Percentiles rank a stretch among this genome's conserved stretches.
These are phyloP conservation scores for Zoysia pacifica DNA, from an alignment of 176 grass and related monocot species.

Conservation along the genomic window DNA sequence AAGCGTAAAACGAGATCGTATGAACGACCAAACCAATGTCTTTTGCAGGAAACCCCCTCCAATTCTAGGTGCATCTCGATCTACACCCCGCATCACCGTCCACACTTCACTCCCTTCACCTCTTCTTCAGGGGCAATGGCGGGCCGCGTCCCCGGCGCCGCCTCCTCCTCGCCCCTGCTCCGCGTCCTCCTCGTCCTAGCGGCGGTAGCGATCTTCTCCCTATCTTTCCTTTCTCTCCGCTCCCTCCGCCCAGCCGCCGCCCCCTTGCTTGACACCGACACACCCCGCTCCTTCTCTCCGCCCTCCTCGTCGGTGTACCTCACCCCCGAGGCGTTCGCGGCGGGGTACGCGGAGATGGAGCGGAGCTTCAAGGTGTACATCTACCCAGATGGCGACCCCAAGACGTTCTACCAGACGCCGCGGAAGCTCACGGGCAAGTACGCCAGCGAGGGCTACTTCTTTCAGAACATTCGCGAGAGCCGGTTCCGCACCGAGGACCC, in stretches of 20 bases:
- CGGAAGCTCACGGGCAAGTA: constrained; percentile 98
- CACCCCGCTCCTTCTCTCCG: background rate
- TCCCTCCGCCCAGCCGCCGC: constrained; percentile 53
- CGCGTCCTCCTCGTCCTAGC: constrained; percentile 51
- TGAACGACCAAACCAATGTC: background rate
- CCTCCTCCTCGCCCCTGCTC: constrained; percentile 27
- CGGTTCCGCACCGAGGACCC: constrained; percentile 73
- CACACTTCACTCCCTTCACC: background rate
- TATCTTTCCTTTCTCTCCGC: constrained; percentile 58
- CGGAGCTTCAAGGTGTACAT: constrained; percentile 77
- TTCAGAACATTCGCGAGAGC: constrained; percentile 93
- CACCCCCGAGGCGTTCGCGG: constrained; percentile 55
- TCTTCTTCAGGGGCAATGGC: constrained; percentile 51
- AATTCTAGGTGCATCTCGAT: background rate
- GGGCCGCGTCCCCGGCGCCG: constrained; percentile 40
- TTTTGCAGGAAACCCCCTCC: constrained; percentile 35
- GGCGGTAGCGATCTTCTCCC: constrained; percentile 42
- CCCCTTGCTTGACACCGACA: constrained; percentile 23
- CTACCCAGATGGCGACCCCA: constrained; percentile 88
- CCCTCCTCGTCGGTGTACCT: constrained; percentile 51
- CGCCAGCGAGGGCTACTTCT: constrained; percentile 95
- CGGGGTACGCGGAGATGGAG: constrained; percentile 73
- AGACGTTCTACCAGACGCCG: constrained; percentile 95
- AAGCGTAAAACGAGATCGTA: background rate
- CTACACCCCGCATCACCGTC: constrained; percentile 13